phyloP scores from a whole-genome alignment of 257 asterid species.

The Petunia axillaris region DNA sequence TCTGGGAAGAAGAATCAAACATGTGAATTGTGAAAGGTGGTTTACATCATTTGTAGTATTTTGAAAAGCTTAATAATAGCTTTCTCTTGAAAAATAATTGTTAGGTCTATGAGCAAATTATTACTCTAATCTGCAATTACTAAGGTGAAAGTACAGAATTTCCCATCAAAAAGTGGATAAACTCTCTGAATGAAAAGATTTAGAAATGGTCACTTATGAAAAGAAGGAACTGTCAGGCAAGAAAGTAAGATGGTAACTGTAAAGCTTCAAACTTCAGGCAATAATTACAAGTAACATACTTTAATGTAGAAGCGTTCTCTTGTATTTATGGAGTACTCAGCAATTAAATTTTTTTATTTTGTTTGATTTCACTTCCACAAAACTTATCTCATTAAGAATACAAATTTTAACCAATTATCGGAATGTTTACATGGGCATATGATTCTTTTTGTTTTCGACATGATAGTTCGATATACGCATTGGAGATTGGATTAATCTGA shows the following conservation, averaged over 20 bases:
- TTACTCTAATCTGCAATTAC: conserved; percentile 6
- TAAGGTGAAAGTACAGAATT: background rate
- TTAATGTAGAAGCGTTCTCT: too few species aligned
- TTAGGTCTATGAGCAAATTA: background rate
- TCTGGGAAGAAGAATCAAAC: background rate
- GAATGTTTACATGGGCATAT: too few species aligned
- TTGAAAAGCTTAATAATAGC: conserved; percentile 15
- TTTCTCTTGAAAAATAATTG: conserved; percentile 21
- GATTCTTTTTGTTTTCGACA: too few species aligned
- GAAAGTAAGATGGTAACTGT: background rate
- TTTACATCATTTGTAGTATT: background rate
- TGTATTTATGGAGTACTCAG: too few species aligned
- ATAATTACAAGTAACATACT: background rate
- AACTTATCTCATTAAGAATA: too few species aligned
- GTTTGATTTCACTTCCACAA: too few species aligned
- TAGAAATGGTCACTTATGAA: conserved; percentile 13
- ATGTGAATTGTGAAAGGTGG: background rate
- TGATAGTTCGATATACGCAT: too few species aligned
- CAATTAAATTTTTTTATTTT: too few species aligned
- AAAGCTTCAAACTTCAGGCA: background rate
- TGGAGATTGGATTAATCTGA: too few species aligned
- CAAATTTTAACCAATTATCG: too few species aligned
- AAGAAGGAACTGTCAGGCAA: conserved; percentile 18
- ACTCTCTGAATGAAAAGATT: background rate
- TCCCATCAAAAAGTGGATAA: conserved; percentile 22